phyloP scores from a whole-genome alignment of 2,329 filamentous ascomycete genomes.

The Teratosphaeria nubilosa region DNA sequence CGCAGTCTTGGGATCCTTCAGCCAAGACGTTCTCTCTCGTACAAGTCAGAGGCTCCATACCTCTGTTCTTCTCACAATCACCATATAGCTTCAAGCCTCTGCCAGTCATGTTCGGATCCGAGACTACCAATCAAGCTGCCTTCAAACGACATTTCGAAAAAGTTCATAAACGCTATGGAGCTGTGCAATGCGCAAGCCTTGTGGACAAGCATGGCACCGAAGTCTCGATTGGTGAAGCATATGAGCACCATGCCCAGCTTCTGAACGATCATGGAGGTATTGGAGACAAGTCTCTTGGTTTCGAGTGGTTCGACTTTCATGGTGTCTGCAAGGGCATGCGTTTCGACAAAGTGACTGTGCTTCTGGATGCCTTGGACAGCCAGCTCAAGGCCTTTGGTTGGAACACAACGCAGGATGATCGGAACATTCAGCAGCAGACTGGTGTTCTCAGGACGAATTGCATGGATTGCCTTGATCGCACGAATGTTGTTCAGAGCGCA shows the following conservation, averaged over 20 bases:
- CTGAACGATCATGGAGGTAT: constrained; percentile 55
- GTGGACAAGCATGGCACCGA: constrained; percentile 85
- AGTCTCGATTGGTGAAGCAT: constrained; percentile 65
- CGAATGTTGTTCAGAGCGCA: constrained; percentile 90
- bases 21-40: constrained; percentile 69
- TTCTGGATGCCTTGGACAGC: constrained; percentile 60
- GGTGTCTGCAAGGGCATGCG: constrained; percentile 89
- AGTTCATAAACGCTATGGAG: constrained; percentile 60
- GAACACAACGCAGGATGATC: constrained; percentile 47
- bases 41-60: constrained; percentile 83
- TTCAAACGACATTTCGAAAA: constrained; percentile 70
- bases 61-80: constrained; percentile 88
- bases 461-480: constrained; percentile 96
- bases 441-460: constrained; percentile 91
- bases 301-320: constrained; percentile 98
- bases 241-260: constrained; percentile 55
- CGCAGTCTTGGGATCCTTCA: constrained; percentile 52
- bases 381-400: constrained; percentile 64
- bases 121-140: constrained; percentile 66
- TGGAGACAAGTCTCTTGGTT: constrained; percentile 48
- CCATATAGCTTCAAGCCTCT: constrained; percentile 88
- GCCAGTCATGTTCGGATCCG: constrained; percentile 71
- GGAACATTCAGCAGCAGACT: constrained; percentile 44
- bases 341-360: constrained; percentile 81
- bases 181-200: constrained; percentile 68